These are phyloP conservation scores for Ampelocalamus luodianensis DNA, from an alignment of 176 grass and related monocot genomes.

Conservation along the genomic window DNA sequence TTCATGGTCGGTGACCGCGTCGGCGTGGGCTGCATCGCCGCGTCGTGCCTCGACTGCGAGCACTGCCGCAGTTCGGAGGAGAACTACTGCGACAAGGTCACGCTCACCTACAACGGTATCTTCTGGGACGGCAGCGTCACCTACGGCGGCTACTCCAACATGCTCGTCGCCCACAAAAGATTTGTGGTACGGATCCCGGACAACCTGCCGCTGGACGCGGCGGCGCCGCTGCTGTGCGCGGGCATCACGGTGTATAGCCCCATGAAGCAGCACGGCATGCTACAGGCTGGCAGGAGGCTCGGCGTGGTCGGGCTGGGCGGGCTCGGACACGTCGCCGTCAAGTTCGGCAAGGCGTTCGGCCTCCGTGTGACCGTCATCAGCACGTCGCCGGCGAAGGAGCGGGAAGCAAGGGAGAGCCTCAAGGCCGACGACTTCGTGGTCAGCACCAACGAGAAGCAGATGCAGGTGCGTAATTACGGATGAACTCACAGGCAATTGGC, in stretches of 20 bases:
- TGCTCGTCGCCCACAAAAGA: slow-evolving; percentile 70
- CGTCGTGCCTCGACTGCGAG: slow-evolving; percentile 61
- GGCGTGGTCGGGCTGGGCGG: slow-evolving; percentile 74
- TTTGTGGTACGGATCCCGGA: slow-evolving; percentile 70
- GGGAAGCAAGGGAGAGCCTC: slow-evolving; percentile 62
- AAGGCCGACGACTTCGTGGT: slow-evolving; percentile 63
- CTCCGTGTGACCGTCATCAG: slow-evolving; percentile 65
- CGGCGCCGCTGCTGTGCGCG: slow-evolving; percentile 66
- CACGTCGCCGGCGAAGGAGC: slow-evolving; percentile 74
- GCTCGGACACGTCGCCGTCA: slow-evolving; percentile 71
- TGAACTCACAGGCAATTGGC: background rate
- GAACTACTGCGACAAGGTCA: slow-evolving; percentile 84
- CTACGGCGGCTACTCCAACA: slow-evolving; percentile 83
- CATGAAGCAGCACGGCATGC: slow-evolving; percentile 78
- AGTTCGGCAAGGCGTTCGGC: slow-evolving; percentile 79
- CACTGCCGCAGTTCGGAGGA: slow-evolving; percentile 67
- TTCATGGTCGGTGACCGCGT: slow-evolving; percentile 70
- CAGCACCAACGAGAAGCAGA: slow-evolving; percentile 58
- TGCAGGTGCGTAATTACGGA: slow-evolving; percentile 49
- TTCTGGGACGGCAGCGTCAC: slow-evolving; percentile 89
- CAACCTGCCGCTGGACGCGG: slow-evolving; percentile 57
- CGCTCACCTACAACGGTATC: slow-evolving; percentile 84
- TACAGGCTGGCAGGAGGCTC: slow-evolving; percentile 50
- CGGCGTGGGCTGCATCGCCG: slow-evolving; percentile 77
- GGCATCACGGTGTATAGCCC: slow-evolving; percentile 80